These are phyloP conservation scores for Toxicodendron radicans DNA, from an alignment of 345 rosid genomes.

Conservation along the genomic window DNA sequence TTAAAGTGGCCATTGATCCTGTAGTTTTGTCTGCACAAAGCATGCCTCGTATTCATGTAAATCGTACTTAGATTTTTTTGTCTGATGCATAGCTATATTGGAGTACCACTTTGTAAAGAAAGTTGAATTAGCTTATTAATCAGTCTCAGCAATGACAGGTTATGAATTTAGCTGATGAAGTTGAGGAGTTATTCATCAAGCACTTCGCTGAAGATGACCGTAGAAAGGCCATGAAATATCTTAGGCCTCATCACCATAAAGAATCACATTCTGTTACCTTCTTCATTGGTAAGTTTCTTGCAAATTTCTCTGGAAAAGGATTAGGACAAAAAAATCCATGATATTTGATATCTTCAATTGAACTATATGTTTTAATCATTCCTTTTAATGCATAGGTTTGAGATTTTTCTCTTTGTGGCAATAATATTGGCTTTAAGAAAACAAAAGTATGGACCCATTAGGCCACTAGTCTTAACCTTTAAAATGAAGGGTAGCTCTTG, in stretches of 20 bases:
- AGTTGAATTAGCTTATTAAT: conserved; percentile 28
- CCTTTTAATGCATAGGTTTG: conserved; percentile 30
- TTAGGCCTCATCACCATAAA: conserved; percentile 74
- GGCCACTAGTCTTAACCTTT: conserved; percentile 36
- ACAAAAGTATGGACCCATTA: conserved; percentile 43
- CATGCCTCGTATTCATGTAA: conserved; percentile 5
- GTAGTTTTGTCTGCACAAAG: conserved; percentile 20
- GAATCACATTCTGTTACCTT: conserved; percentile 89
- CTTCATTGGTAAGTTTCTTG: conserved; percentile 73
- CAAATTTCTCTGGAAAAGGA: background rate
- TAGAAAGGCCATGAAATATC: conserved; percentile 89
- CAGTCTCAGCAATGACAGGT: conserved; percentile 64
- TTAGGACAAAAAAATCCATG: background rate
- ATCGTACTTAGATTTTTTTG: conserved; percentile 34
- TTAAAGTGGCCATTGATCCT: conserved; percentile 41
- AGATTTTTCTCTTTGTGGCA: conserved; percentile 26
- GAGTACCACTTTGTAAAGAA: conserved; percentile 16
- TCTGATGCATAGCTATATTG: conserved; percentile 18
- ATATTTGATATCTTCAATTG: conserved; percentile 8
- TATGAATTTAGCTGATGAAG: conserved; percentile 77
- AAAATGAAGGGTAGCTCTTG: conserved; percentile 29
- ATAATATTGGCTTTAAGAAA: conserved; percentile 24
- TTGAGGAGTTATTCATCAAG: conserved; percentile 79
- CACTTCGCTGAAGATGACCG: conserved; percentile 82
- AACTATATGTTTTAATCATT: conserved; percentile 4